Evolutionary conservation across 2,329 filamentous ascomycete genomes (phyloP).

Genomic region (Aspergillus fumigatiaffinis): DNA sequence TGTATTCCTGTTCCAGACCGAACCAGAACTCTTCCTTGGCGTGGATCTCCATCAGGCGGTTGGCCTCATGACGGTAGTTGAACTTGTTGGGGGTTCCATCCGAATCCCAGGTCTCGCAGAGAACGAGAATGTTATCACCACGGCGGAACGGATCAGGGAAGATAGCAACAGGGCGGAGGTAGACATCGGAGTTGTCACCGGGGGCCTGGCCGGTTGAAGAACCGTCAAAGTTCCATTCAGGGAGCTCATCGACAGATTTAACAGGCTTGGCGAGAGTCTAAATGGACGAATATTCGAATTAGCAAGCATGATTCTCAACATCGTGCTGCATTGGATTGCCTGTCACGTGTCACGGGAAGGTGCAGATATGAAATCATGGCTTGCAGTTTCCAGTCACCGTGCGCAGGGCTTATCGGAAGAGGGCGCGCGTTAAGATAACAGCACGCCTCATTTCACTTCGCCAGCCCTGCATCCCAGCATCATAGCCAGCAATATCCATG

Average conservation of each 20-base stretch:
- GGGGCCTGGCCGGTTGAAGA: conserved; percentile 90
- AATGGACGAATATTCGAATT: background rate
- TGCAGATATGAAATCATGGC: conserved; percentile 19
- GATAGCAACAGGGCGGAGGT: conserved; percentile 84
- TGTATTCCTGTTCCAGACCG: conserved; percentile 97
- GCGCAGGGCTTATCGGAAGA: conserved; percentile 25
- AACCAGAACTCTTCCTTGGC: conserved; percentile 88
- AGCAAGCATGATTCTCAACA: background rate
- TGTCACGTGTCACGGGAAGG: conserved; percentile 27
- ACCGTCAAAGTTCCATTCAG: conserved; percentile 81
- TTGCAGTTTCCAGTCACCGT: conserved; percentile 19
- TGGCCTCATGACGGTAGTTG: conserved; percentile 93
- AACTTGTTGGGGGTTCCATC: conserved; percentile 96
- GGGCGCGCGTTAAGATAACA: conserved; percentile 7
- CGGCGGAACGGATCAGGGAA: conserved; percentile 90
- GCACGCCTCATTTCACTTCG: background rate
- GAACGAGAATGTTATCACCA: conserved; percentile 87
- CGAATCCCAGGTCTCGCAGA: conserved; percentile 89
- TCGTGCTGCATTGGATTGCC: background rate
- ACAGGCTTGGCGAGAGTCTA: conserved; percentile 63
- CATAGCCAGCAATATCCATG: background rate
- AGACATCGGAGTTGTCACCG: conserved; percentile 95
- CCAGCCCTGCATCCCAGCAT: no score
- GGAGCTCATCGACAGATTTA: conserved; percentile 59
- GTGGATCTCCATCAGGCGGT: conserved; percentile 84